Conservation (phyloP, 2,329 filamentous ascomycete species). For the Herpotrichia juniperi region DNA sequence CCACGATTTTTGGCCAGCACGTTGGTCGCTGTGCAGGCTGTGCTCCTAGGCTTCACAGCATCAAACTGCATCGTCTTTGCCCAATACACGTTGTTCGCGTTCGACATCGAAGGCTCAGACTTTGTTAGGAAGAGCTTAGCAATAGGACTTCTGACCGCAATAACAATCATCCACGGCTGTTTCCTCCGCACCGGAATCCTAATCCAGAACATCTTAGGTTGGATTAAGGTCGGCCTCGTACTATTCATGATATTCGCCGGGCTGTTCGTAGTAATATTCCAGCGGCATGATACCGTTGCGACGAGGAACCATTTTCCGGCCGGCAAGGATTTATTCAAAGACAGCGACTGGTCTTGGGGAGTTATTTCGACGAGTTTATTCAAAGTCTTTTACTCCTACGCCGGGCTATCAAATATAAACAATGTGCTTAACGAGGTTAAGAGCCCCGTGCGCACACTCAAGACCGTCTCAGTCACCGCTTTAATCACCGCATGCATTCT, state of each 20-base stretch:
- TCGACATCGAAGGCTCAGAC: constrained; percentile 59
- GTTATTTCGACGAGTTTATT: constrained; percentile 70
- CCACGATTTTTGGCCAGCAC: constrained; percentile 70
- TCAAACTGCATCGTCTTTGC: constrained; percentile 74
- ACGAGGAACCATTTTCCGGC: constrained; percentile 28
- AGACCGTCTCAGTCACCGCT: constrained; percentile 65
- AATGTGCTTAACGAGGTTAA: constrained; percentile 75
- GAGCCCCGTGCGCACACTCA: constrained; percentile 69
- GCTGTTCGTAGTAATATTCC: constrained; percentile 41
- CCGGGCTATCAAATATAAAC: constrained; percentile 70
- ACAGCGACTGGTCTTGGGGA: constrained; percentile 72
- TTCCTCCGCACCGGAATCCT: constrained; percentile 44
- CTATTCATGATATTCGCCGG: constrained; percentile 48
- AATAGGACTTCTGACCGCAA: constrained; percentile 43
- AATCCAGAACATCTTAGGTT: constrained; percentile 48
- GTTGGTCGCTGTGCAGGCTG: constrained; percentile 66
- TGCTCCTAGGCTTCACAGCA: constrained; percentile 70
- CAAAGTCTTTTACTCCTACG: constrained; percentile 72
- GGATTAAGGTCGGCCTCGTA: constrained; percentile 47
- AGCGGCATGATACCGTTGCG: constrained; percentile 20
- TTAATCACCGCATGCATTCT: constrained; percentile 66
- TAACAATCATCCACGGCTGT: constrained; percentile 47
- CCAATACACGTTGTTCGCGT: constrained; percentile 67
- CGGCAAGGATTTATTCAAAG: constrained; percentile 66
- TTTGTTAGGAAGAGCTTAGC: constrained; percentile 59